phyloP scores from a whole-genome alignment of 2,329 filamentous ascomycete species.

The Claviceps sp. region DNA sequence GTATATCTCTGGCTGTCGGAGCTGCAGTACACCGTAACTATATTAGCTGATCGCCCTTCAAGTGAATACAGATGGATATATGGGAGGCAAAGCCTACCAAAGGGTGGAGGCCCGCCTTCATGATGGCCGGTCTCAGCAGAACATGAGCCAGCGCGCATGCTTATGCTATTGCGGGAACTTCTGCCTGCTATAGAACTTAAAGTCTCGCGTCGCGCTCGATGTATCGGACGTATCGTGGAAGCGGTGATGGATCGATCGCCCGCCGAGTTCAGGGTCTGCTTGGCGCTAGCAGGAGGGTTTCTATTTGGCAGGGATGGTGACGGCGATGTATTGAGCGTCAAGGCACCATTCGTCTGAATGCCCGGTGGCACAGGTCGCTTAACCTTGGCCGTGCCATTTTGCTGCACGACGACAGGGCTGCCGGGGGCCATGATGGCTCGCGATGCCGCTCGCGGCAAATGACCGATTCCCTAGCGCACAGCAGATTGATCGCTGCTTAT shows the following conservation, averaged over 20 bases:
- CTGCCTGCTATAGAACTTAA: slow-evolving; percentile 30
- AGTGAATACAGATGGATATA: background rate
- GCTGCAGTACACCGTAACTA: slow-evolving; percentile 32
- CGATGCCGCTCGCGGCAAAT: slow-evolving; percentile 5
- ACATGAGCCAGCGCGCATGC: slow-evolving; percentile 34
- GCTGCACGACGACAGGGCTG: slow-evolving; percentile 31
- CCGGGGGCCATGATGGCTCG: slow-evolving; percentile 39
- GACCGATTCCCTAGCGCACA: slow-evolving; percentile 2
- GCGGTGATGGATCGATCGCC: slow-evolving; percentile 25
- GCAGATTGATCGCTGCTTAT: background rate
- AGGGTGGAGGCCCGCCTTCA: slow-evolving; percentile 34
- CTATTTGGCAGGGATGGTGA: slow-evolving; percentile 44
- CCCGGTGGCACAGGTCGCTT: slow-evolving; percentile 55
- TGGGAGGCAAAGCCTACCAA: slow-evolving; percentile 25
- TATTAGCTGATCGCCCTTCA: slow-evolving; percentile 1
- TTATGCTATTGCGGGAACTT: slow-evolving; percentile 36
- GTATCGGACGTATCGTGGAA: slow-evolving; percentile 35
- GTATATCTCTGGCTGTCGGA: slow-evolving; percentile 60
- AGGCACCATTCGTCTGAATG: slow-evolving; percentile 51
- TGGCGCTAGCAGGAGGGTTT: slow-evolving; percentile 34
- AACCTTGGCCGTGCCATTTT: slow-evolving; percentile 40
- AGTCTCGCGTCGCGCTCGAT: slow-evolving; percentile 45
- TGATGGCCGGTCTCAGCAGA: slow-evolving; percentile 27
- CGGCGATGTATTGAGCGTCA: slow-evolving; percentile 44
- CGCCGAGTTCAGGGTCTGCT: slow-evolving; percentile 22